Evolutionary conservation across 1,139 yeast species (phyloP), one percentile per base, ranked within the genome.

Genomic region (Nakaseomyces sp.): DNA sequence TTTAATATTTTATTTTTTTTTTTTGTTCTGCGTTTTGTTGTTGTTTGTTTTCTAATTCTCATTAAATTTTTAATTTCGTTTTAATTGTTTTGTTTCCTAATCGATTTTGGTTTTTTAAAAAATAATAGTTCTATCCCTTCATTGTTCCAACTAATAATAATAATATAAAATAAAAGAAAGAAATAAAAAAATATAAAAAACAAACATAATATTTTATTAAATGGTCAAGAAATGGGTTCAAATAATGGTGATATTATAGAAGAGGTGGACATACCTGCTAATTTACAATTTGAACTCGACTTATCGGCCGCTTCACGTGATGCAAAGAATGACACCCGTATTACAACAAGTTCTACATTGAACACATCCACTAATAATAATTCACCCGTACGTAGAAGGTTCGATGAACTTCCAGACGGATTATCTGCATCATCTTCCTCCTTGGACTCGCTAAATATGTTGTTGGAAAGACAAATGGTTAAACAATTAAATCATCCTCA

Each of bases 401-500:
- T 46, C 35, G 44, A 46, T 35, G 42, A 45, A 37, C 29, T 24
- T 5, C 40, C 30, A 12, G 55, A 47, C 30, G 45, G 43, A n/a
- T 43, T 45, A 26, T 50, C 49, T 17, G 50, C 41, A 31, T 50
- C 55, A n/a, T 60, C 59, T 30, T 67, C 71, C 3, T 68, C 72
- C 0, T 51, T 64, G 3, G 72, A 68, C 37, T 68, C 72, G 2
- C 52, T 68, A 42, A 64, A 62, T 31, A 51, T 68, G 40, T 48
- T 68, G 35, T 50, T 68, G 32, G 72, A 68, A 45, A 61, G 63
- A 37, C 71, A 67, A 45, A 58, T 65, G 36, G 53, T 60, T 39
- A 57, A 62, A 43, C 69, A 66, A 52, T 56, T 68, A 47, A 67
- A 64, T 42, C 68, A 68, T 47, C 72, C 72, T 18, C 51, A 56